These are phyloP conservation scores for Saccharomycopsis guyanensis DNA, from an alignment of 805 yeast genomes.

Conservation along the genomic window DNA sequence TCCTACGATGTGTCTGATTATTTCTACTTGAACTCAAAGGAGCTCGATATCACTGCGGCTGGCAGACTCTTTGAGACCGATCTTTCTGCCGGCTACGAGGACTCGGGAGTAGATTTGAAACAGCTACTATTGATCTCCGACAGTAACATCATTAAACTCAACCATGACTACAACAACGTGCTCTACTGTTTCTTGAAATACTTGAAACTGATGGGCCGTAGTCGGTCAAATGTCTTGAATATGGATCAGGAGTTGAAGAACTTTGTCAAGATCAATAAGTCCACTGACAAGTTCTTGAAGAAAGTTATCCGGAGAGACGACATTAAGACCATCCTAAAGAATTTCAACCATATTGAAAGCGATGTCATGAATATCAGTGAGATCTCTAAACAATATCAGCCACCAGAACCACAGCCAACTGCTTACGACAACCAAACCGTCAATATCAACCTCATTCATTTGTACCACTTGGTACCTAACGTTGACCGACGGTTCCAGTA, in stretches of 20 bases:
- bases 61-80: not conserved
- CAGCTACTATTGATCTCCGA: slow-evolving; percentile 10
- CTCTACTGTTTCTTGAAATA: slow-evolving; percentile 17
- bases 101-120: not conserved
- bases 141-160: slow-evolving; percentile 4
- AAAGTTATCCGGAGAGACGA: slow-evolving; percentile 13
- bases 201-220: not conserved
- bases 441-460: slow-evolving; percentile 12
- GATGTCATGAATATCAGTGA: not conserved
- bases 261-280: slow-evolving; percentile 11
- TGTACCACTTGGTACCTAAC: slow-evolving; percentile 77
- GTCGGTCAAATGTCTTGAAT: not conserved
- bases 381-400: not conserved
- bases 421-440: slow-evolving; percentile 4
- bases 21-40: slow-evolving; percentile 6
- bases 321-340: slow-evolving; percentile 12
- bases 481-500: slow-evolving; percentile 80
- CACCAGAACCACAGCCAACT: not conserved
- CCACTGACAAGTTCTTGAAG: slow-evolving; percentile 15
- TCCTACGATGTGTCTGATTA: slow-evolving; percentile 16
- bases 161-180: slow-evolving; percentile 18
- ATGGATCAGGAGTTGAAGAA: slow-evolving; percentile 13
- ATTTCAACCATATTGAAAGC: slow-evolving; percentile 7
- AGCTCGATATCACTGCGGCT: not conserved
- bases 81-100: not conserved